phyloP scores from a whole-genome alignment of 78 protist species.

The Polysphondylium violaceum region DNA sequence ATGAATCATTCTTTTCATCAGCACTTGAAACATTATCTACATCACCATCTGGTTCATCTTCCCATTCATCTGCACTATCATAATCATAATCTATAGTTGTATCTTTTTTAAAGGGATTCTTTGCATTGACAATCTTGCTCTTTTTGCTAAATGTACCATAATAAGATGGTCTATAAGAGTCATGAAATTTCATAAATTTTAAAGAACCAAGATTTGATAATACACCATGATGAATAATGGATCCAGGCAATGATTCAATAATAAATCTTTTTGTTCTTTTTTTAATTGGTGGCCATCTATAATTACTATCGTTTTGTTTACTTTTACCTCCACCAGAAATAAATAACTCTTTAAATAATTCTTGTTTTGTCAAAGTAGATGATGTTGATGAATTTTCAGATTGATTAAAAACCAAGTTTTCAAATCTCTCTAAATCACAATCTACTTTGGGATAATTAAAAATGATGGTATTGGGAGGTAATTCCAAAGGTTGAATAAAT shows the following conservation, averaged over 20 bases:
- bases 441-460: not conserved
- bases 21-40: constrained; percentile 9
- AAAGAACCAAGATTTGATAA: not conserved
- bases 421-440: too few species aligned
- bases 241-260: constrained; percentile 34
- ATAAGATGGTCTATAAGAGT: constrained; percentile 41
- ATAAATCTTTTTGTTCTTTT: constrained; percentile 11
- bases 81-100: constrained; percentile 28
- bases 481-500: constrained; percentile 64
- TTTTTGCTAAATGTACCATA: constrained; percentile 41
- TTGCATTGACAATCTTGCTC: constrained; percentile 13
- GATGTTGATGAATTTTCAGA: not conserved
- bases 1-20: constrained; percentile 25
- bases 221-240: constrained; percentile 41
- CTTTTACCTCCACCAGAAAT: not conserved
- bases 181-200: constrained; percentile 59
- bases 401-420: too few species aligned
- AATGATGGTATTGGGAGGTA: constrained; percentile 28
- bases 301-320: not conserved
- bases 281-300: not conserved
- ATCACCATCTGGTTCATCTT: constrained; percentile 43
- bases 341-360: not conserved
- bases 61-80: constrained; percentile 74
- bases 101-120: constrained; percentile 46
- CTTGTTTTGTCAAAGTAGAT: not conserved